phyloP scores from a whole-genome alignment of 1,284 basidiomycete genomes.

The Ustilago lituana region DNA sequence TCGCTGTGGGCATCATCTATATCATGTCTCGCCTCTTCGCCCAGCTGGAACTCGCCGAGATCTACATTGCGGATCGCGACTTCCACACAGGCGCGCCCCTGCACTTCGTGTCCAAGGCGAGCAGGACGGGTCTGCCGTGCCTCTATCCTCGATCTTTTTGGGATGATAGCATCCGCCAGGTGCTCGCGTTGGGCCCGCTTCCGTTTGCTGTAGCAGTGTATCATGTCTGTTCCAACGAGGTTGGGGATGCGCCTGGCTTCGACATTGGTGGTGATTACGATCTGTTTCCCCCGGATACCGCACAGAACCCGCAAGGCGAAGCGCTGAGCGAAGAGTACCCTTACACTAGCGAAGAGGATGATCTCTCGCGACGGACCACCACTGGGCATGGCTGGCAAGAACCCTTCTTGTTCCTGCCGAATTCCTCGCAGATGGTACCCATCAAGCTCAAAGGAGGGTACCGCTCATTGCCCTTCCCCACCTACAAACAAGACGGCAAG shows the following conservation, averaged over 20 bases:
- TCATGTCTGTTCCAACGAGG: conserved; percentile 32
- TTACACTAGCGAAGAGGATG: conserved; percentile 28
- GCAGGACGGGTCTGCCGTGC: conserved; percentile 36
- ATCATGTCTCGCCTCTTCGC: conserved; percentile 18
- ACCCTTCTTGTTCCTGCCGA: conserved; percentile 30
- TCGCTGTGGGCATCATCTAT: conserved; percentile 17
- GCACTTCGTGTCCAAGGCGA: conserved; percentile 34
- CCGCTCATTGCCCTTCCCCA: conserved; percentile 27
- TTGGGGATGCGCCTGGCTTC: conserved; percentile 34
- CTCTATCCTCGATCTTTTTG: conserved; percentile 40
- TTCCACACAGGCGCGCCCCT: conserved; percentile 23
- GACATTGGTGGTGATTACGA: conserved; percentile 39
- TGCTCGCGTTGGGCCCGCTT: conserved; percentile 13
- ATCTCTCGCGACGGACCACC: conserved; percentile 18
- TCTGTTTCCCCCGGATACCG: conserved; percentile 8
- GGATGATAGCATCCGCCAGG: conserved; percentile 15
- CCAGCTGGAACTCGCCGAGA: conserved; percentile 26
- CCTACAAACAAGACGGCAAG: conserved; percentile 13
- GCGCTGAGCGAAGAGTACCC: conserved; percentile 24
- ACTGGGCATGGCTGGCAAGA: conserved; percentile 46
- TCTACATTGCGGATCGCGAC: conserved; percentile 34
- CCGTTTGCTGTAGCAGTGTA: conserved; percentile 39
- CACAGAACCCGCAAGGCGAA: background rate
- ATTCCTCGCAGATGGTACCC: conserved; percentile 19
- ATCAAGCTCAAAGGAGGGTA: conserved; percentile 37